Conservation (phyloP, 78 protist species). For the Dictyostelium brefeldianum region DNA sequence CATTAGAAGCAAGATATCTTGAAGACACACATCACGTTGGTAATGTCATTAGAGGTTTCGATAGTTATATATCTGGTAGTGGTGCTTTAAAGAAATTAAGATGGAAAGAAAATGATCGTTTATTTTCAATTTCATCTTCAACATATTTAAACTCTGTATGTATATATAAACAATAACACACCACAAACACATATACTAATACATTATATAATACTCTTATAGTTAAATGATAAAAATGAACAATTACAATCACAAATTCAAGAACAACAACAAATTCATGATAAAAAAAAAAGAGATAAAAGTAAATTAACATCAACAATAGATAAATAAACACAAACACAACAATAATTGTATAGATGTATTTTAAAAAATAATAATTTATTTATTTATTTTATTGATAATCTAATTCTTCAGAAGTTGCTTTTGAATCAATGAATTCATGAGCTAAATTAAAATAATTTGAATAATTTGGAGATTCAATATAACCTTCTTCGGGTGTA, state of each 20-base stretch:
- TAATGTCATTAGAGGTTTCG: constrained; percentile 82
- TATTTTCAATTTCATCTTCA: constrained; percentile 53
- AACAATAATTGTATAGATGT: no score
- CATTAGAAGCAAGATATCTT: constrained; percentile 78
- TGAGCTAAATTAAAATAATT: not conserved
- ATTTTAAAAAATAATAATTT: not conserved
- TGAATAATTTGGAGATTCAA: not conserved
- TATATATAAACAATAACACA: not conserved
- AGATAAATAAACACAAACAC: no score
- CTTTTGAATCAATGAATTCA: constrained; percentile 13
- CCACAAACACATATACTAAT: not conserved
- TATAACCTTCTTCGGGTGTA: not conserved
- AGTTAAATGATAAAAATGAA: not conserved
- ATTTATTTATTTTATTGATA: not conserved
- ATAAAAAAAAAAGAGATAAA: not conserved
- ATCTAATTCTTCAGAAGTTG: not conserved
- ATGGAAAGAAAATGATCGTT: constrained; percentile 65
- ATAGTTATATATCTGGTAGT: constrained; percentile 81
- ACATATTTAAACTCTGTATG: constrained; percentile 50
- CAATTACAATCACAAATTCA: not conserved
- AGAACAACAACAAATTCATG: not conserved
- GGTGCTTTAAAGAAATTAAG: constrained; percentile 79
- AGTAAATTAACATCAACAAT: not conserved
- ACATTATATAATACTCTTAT: not conserved
- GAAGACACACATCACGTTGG: constrained; percentile 85